Conservation (phyloP, 805 yeast genomes). For the Blastobotrys americana region DNA sequence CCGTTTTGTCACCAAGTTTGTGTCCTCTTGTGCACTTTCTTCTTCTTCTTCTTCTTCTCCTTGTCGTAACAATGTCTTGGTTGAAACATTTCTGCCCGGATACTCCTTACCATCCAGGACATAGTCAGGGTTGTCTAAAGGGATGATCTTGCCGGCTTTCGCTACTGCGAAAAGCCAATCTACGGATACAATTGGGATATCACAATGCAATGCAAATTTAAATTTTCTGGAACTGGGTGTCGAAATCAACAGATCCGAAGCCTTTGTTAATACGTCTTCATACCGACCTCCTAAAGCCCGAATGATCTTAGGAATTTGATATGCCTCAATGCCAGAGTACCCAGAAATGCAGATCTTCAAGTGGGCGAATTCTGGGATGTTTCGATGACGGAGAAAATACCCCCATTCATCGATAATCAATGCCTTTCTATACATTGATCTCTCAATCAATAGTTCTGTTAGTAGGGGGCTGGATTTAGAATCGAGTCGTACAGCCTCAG, state of each 20-base stretch:
- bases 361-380: constrained; percentile 23
- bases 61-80: constrained; percentile 4
- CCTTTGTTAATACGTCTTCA: constrained; percentile 26
- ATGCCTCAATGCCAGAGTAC: constrained; percentile 65
- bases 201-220: constrained; percentile 30
- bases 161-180: constrained; percentile 36
- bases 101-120: constrained; percentile 17
- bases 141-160: constrained; percentile 20
- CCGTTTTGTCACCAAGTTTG: background rate
- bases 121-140: constrained; percentile 10
- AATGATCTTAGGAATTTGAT: constrained; percentile 63
- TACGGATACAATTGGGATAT: constrained; percentile 32
- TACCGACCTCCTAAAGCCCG: constrained; percentile 45
- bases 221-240: constrained; percentile 25
- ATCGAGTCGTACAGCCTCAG: constrained; percentile 9
- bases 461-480: constrained; percentile 32
- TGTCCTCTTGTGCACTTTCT: background rate
- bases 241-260: constrained; percentile 48
- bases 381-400: constrained; percentile 27
- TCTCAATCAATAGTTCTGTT: constrained; percentile 78
- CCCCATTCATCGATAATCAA: constrained; percentile 58
- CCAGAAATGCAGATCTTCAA: constrained; percentile 55
- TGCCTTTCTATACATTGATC: constrained; percentile 53
- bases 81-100: constrained; percentile 7
- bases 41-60: background rate